Evolutionary conservation across 805 yeast genomes (phyloP).

Genomic region (Crinitomyces ghanaensis): DNA sequence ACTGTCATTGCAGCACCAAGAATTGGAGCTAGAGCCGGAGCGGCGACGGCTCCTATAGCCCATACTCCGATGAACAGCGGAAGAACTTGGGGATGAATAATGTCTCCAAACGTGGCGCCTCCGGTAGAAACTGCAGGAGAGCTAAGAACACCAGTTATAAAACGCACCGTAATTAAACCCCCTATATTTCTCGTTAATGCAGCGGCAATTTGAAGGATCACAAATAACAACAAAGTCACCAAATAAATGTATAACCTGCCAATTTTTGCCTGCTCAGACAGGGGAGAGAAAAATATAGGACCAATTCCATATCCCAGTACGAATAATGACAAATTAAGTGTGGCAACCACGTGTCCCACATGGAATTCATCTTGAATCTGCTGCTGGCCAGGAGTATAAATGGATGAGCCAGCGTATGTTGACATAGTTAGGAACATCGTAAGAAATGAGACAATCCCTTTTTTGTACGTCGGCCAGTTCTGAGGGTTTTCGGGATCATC

Average conservation of each 20-base stretch:
- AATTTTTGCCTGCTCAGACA: conserved; percentile 37
- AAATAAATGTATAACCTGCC: conserved; percentile 40
- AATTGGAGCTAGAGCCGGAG: conserved; percentile 47
- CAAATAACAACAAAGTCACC: conserved; percentile 35
- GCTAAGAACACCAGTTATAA: conserved; percentile 43
- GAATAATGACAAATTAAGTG: conserved; percentile 45
- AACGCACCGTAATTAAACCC: conserved; percentile 38
- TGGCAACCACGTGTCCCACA: conserved; percentile 36
- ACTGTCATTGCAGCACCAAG: conserved; percentile 40
- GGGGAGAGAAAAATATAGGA: conserved; percentile 52
- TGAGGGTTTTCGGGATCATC: conserved; percentile 33
- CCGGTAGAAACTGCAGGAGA: conserved; percentile 49
- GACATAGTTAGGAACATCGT: conserved; percentile 37
- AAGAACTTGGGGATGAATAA: conserved; percentile 28
- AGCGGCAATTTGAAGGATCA: conserved; percentile 44
- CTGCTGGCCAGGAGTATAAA: conserved; percentile 43
- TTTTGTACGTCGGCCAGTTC: conserved; percentile 41
- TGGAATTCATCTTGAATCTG: conserved; percentile 31
- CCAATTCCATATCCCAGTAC: conserved; percentile 61
- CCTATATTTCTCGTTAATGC: conserved; percentile 42
- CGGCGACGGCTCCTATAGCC: conserved; percentile 43
- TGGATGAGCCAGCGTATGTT: conserved; percentile 49
- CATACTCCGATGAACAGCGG: conserved; percentile 41
- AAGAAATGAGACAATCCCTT: conserved; percentile 29
- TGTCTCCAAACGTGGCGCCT: conserved; percentile 46